Evolutionary conservation across 2,329 filamentous ascomycete species (phyloP), one percentile per base, ranked within the genome.

Genomic region (Fusarium nisikadoi): DNA sequence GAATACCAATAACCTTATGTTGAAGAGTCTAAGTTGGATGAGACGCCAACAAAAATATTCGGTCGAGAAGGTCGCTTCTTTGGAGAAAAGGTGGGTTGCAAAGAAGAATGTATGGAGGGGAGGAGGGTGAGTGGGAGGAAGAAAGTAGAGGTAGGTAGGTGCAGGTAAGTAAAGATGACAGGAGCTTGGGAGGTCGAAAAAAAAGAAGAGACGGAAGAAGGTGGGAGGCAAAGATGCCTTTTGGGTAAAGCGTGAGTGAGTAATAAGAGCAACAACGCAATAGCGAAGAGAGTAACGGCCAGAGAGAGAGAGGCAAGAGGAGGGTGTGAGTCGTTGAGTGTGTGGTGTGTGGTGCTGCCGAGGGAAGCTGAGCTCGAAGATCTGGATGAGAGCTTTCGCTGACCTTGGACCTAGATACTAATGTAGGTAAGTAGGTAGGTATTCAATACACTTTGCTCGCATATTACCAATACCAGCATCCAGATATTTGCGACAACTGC

Each of bases 141-240:
- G 59, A 58, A 66, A 46, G 59, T 53, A 53, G 46, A 71, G 55
- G 62, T 54, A 63, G 56, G 62, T 35, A 66, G 65, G 72, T 54
- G 41, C 29, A 69, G 58, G 62, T 65, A 58, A 71, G 65, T 71
- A 71, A 64, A 62, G 57, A 56, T 65, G 71, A 72, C 64, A 64
- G 64, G 57, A 73, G 67, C 71, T 71, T 61, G 62, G 64, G 68
- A 68, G 68, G 68, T 62, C 45, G 53, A 46, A 61, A 65, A 59
- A 59, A 71, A 64, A 69, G 69, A 72, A 75, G 65, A 65, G 70
- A 70, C 62, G 62, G 70, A 73, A 61, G 71, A 75, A 77, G 71
- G 71, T 76, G 75, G 75, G 75, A 76, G 75, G 75, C 75, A 77
- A 75, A 70, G 65, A 75, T 72, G 66, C 65, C 65, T 76, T 68